Base-by-base conservation (phyloP, 768 basidiomycete species). In the Porphyrellus cyaneotinctus region DNA sequence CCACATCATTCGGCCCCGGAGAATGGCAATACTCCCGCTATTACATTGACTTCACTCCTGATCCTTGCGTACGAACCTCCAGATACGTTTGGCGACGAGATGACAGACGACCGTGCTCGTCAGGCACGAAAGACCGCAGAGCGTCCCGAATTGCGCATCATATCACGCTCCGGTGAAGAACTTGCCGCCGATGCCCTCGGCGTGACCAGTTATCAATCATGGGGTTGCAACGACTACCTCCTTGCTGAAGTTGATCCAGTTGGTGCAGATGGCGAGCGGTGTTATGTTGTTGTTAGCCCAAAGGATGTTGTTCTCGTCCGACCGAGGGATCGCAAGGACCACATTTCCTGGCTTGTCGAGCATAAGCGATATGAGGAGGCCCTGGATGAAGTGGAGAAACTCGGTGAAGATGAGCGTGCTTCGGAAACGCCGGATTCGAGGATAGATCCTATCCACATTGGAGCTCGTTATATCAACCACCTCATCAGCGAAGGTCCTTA, bases 141-240 rank as follows among this genome's bases (percentile, higher is more conserved):
- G 57, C 86, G 90, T n/a, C 97, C 97, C 8, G 95, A 98, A 70
- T 78, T 99, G 44, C 84, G 92, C 13, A 89, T 99, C 60, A 87
- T 99, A 57, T 88, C 91, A 2, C 85, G 86, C 23, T 78, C 79
- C 1, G 95, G 95, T 1, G 93, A 97, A 63, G 94, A 97, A 67
- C 75, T 92, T 2, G 81, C 90, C 0, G 80, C 85, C 2, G 95
- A 98, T 67, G 90, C 87, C 1, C 77, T 98, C 42, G 81, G 79
- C 39, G 78, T 99, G 36, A 73, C 82, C 24, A 82, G 85, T 59
- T 98, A 79, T 68, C 85, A 91, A 63, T 72, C 79, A 10, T 97
- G 88, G 81, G 84, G 86, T 5, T 97, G 97, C 67, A 94, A 94
- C 60, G 95, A 99, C 66, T 98, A 99, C 63, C 69, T 79, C 10